Evolutionary conservation across 2,329 filamentous ascomycete genomes (phyloP).

Genomic region (Ophiostoma piceae): DNA sequence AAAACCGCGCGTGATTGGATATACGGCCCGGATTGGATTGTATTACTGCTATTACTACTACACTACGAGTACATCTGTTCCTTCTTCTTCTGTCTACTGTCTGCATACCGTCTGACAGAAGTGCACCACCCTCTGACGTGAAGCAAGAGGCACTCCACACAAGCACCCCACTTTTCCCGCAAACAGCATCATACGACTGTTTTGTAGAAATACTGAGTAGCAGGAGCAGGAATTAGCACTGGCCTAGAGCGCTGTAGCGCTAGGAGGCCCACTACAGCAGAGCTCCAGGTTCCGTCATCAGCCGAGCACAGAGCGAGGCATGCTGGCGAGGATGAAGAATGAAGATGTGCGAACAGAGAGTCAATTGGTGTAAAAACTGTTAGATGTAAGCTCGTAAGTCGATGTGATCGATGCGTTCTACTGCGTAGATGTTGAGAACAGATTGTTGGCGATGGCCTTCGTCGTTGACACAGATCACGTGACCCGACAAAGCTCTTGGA

Average conservation of each 20-base stretch:
- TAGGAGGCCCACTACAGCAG: background rate
- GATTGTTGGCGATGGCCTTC: too few species aligned
- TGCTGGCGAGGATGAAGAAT: background rate
- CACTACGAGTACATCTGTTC: background rate
- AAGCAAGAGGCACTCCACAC: conserved; percentile 1
- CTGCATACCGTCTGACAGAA: background rate
- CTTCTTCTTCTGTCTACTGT: too few species aligned
- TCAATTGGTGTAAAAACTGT: background rate
- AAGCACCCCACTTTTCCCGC: background rate
- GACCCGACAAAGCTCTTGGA: background rate
- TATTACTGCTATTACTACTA: background rate
- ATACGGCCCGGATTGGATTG: conserved; percentile 18
- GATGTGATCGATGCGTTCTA: background rate
- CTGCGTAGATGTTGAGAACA: too few species aligned
- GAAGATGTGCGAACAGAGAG: background rate
- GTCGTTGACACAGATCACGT: background rate
- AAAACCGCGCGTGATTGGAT: conserved; percentile 27
- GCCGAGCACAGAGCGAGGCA: background rate
- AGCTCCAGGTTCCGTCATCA: conserved; percentile 13
- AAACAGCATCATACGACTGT: conserved; percentile 7
- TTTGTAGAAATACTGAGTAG: background rate
- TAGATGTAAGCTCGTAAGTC: too few species aligned
- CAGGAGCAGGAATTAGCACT: background rate
- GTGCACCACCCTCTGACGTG: background rate
- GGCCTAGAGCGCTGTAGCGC: background rate